Evolutionary conservation across 305 asterid species (phyloP).

Genomic region (Fraxinus sp.): DNA sequence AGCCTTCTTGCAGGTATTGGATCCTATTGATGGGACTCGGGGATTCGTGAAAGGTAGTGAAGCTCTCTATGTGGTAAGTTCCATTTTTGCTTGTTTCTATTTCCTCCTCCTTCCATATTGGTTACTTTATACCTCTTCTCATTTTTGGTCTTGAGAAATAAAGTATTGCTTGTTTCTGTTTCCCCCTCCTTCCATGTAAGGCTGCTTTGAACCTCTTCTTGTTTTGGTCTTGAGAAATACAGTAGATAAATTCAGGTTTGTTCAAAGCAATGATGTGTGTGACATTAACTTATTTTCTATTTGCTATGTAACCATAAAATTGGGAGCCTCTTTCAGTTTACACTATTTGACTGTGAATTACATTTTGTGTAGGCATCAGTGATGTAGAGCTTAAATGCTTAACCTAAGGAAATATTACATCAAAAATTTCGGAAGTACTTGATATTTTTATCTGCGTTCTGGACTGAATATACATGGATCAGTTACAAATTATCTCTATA

Average conservation of each 20-base stretch:
- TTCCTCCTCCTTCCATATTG: conserved; percentile 13
- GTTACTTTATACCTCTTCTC: conserved; percentile 17
- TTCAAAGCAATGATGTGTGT: conserved; percentile 3
- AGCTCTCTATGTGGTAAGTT: conserved; percentile 94
- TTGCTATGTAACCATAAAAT: conserved; percentile 1
- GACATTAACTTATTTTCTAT: conserved; percentile 1
- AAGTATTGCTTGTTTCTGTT: conserved; percentile 20
- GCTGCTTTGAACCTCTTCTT: conserved; percentile 16
- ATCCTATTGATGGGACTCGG: conserved; percentile 95
- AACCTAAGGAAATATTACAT: neutral
- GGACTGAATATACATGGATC: neutral
- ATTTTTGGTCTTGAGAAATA: neutral
- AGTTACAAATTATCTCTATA: neutral
- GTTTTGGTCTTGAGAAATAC: neutral
- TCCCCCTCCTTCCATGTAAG: conserved; percentile 13
- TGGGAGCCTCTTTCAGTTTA: conserved; percentile 2
- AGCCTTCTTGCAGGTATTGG: conserved; percentile 67
- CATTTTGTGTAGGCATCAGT: neutral
- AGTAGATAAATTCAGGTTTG: conserved; percentile 7
- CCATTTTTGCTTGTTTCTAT: conserved; percentile 21
- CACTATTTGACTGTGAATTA: neutral
- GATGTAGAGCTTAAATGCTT: neutral
- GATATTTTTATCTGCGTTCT: neutral
- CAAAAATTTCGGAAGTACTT: neutral
- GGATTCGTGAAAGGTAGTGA: conserved; percentile 88